Percentiles rank a stretch among this genome's conserved stretches.
Evolutionary conservation across 2,329 filamentous ascomycete species (phyloP).

Genomic region (Aspergillus sp.): DNA sequence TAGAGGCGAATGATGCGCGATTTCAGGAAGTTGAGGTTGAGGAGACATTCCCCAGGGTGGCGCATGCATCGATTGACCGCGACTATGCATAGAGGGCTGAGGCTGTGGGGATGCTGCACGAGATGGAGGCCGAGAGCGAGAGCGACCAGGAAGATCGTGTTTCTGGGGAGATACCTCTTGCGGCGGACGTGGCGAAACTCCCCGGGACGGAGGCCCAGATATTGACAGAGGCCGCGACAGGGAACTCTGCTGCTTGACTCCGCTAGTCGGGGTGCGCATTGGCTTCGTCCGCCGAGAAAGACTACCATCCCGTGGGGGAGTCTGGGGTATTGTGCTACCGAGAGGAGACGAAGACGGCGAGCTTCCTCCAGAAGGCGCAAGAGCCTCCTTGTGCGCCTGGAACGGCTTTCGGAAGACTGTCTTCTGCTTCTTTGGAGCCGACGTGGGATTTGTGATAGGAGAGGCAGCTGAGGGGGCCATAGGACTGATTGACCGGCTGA

Average conservation of each 20-base stretch:
- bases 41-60: background rate
- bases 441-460: conserved; percentile 44
- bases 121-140: conserved; percentile 19
- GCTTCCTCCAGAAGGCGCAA: conserved; percentile 39
- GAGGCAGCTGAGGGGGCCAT: conserved; percentile 55
- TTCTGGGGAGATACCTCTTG: conserved; percentile 16
- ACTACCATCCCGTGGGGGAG: conserved; percentile 36
- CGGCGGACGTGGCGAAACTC: conserved; percentile 26
- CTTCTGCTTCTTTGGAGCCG: conserved; percentile 59
- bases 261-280: conserved; percentile 39
- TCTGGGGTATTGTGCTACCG: conserved; percentile 36
- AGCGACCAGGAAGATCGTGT: background rate
- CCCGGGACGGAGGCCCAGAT: conserved; percentile 30
- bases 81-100: conserved; percentile 1
- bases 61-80: conserved; percentile 4
- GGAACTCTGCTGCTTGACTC: conserved; percentile 39
- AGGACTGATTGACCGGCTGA: conserved; percentile 50
- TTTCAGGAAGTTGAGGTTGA: conserved; percentile 4
- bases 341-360: conserved; percentile 36
- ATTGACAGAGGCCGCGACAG: conserved; percentile 35
- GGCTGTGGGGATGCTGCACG: conserved; percentile 13
- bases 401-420: conserved; percentile 64
- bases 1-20: conserved; percentile 14
- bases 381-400: conserved; percentile 58
- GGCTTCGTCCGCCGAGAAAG: conserved; percentile 32